Base-by-base conservation (phyloP, 768 basidiomycete genomes). In the Brasilioporus rufonigricans region DNA sequence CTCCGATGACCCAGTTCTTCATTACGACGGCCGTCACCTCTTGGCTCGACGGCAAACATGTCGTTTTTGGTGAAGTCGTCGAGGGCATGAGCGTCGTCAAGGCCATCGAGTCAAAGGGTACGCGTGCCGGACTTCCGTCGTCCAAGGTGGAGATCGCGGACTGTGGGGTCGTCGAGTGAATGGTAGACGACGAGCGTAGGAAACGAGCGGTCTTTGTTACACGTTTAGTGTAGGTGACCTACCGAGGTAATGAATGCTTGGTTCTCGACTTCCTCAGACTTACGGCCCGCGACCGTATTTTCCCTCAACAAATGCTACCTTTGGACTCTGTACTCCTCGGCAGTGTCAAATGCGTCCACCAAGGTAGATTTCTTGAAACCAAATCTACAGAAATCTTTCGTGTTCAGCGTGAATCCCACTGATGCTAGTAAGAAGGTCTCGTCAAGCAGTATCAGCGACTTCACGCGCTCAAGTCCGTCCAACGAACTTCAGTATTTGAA, bases 21-120 rank as follows among this genome's bases (percentile, higher is more conserved):
- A 80, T 91, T 65, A 91, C 89, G 26, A 89, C 89, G 21, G 81
- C 80, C 21, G 64, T 77, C 23, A 86, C 87, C n/a, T 73, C 80
- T 21, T 91, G 89, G 83, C 70, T 76, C 24, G 71, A 76, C 55
- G 73, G 69, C 31, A 78, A 66, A 46, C 75, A 75, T 35, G 73
- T 78, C 57, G 78, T 79, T 33, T 79, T 80, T 44, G 79, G 79
- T 9, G 79, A 79, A 59, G 76, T 80, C 57, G 67, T 73, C 6
- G 68, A 73, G 19, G 78, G 77, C 21, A 70, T 78, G 69, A 66
- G 75, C 9, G 45, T 78, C 46, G 71, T 81, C 58, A 74, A 67
- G 56, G 61, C 56, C 16, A 71, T 80, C 55, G 80, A 80, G 58
- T 52, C 61, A 27, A 57, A 66, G 26, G 75, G 75, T 11, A 56